Percentiles rank a stretch among this genome's conserved stretches.
Conservation (phyloP, 2,329 filamentous ascomycete species). For the Ophiostoma angusticollis region DNA sequence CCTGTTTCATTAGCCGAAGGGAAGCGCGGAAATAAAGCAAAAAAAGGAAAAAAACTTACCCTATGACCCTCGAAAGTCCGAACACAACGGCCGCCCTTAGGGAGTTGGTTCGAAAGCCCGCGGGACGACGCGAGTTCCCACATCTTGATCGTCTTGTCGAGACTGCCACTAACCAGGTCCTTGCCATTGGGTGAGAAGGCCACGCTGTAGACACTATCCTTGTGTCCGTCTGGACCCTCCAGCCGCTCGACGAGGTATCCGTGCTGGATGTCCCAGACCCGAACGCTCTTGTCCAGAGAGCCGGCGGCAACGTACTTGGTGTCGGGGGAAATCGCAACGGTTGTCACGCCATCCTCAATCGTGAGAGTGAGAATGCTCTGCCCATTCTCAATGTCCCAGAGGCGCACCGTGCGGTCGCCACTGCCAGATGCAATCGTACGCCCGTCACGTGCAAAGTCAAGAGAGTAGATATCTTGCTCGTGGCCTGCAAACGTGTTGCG, state of each 20-base stretch:
- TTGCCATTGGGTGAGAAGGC: conserved; percentile 90
- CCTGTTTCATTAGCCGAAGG: conserved; percentile 33
- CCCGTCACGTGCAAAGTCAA: conserved; percentile 89
- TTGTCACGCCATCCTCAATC: conserved; percentile 95
- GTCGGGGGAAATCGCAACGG: conserved; percentile 92
- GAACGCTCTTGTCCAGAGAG: conserved; percentile 92
- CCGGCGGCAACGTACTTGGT: conserved; percentile 89
- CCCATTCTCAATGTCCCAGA: conserved; percentile 88
- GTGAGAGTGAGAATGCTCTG: conserved; percentile 72
- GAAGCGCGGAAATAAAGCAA: neutral
- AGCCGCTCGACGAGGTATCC: conserved; percentile 83
- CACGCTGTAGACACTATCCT: conserved; percentile 92
- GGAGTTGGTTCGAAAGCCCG: conserved; percentile 50
- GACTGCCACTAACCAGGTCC: conserved; percentile 82
- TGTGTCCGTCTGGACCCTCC: conserved; percentile 87
- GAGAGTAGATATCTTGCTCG: conserved; percentile 95
- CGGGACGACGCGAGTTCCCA: conserved; percentile 78
- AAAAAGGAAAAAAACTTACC: conserved; percentile 33
- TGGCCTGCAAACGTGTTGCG: conserved; percentile 91
- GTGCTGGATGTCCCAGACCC: conserved; percentile 85
- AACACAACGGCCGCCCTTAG: conserved; percentile 83
- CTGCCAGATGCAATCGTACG: conserved; percentile 91
- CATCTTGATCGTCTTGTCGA: conserved; percentile 99
- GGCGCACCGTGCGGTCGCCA: conserved; percentile 83
- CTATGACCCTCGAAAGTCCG: conserved; percentile 97